Evolutionary conservation across 768 basidiomycete genomes (phyloP), one percentile per base, ranked within the genome.

Genomic region (Mrakia blollopis): DNA sequence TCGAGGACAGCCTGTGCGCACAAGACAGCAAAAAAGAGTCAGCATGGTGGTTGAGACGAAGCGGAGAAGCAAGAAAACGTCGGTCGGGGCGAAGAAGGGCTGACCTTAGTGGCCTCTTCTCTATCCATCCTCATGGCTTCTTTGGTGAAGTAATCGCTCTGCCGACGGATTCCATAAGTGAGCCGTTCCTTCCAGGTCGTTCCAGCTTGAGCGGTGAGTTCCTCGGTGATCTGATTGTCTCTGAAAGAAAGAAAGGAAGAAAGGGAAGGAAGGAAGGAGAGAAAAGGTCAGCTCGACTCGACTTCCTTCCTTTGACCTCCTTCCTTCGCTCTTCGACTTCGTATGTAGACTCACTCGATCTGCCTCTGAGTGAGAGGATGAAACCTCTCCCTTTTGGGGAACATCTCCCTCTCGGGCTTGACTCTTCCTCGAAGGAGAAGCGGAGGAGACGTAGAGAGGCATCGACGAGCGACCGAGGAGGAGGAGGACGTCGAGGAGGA

Each of bases 121-220:
- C 61, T 68, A 50, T 77, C 76, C n/a, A 52, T 35, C 16, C 76
- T 44, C 8, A 30, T 47, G 13, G 72, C 44, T 37, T 72, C 52
- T 11, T 57, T 50, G 9, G 47, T 28, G 44, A 77, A 73, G 63
- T 68, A 77, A 9, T 39, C 21, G 11, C 23, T 37, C 52, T 77
- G 76, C 0, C 30, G 9, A 25, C 67, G 60, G 62, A 73, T 54
- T 11, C 76, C 76, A n/a, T 67, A 23, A 14, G 21, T 47, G 28
- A 77, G 10, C 37, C n/a, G 14, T 0, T 72, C 41, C 72, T 73
- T 77, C 16, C 67, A n/a, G 8, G 21, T 68, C 30, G 37, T 41
- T 37, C 76, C 72, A 47, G 70, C 71, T 32, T 39, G 25, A 0
- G 47, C 30, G 0, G 39, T 37, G 23, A 73, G 54, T 60, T 77